These are phyloP conservation scores for Calocybe cyanea DNA, from an alignment of 768 basidiomycete genomes.

Conservation along the genomic window DNA sequence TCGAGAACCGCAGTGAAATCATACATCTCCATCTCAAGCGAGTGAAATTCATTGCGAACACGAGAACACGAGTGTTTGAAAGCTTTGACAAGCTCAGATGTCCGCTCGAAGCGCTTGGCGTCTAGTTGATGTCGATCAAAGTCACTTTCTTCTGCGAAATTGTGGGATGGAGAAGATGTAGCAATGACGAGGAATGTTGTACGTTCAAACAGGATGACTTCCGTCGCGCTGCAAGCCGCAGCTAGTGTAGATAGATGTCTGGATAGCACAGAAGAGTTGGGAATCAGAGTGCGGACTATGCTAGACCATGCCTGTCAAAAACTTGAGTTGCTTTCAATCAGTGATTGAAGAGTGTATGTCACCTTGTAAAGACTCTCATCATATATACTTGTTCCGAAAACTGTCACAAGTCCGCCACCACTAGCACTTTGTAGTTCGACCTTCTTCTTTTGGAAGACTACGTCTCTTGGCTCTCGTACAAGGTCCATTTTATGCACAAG, in stretches of 20 bases:
- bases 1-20: constrained; percentile 90
- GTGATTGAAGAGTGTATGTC: not conserved
- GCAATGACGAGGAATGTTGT: constrained; percentile 98
- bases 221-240: constrained; percentile 82
- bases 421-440: constrained; percentile 71
- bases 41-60: constrained; percentile 79
- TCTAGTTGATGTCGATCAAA: constrained; percentile 45
- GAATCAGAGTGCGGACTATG: constrained; percentile 95
- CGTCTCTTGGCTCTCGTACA: constrained; percentile 57
- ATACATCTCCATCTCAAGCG: constrained; percentile 80
- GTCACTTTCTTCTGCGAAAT: constrained; percentile 20
- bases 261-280: constrained; percentile 87
- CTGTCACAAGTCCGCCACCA: constrained; percentile 55
- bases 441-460: constrained; percentile 66
- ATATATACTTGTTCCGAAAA: constrained; percentile 94
- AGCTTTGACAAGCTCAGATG: constrained; percentile 90
- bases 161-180: constrained; percentile 50
- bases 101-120: constrained; percentile 77
- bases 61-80: constrained; percentile 92
- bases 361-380: constrained; percentile 96
- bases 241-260: constrained; percentile 86
- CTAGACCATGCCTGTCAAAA: constrained; percentile 87
- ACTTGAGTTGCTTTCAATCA: constrained; percentile 7
- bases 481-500: constrained; percentile 99
- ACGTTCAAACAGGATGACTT: constrained; percentile 94